phyloP scores from a whole-genome alignment of 2,329 filamentous ascomycete genomes.

The Apiospora koreana region DNA sequence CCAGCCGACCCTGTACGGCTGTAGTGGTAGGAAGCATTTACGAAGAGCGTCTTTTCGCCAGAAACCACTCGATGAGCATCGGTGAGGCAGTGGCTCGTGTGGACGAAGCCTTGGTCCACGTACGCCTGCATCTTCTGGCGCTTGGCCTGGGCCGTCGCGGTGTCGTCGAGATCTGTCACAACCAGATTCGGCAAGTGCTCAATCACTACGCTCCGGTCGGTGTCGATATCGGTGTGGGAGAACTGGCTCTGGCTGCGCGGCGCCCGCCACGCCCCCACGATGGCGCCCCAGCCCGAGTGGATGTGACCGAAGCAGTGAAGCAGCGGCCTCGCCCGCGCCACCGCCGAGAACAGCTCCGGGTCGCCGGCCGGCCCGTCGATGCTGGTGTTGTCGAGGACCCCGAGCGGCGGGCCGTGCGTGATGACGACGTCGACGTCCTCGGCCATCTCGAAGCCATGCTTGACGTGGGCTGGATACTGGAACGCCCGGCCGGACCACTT shows the following conservation, averaged over 20 bases:
- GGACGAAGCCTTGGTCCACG: constrained; percentile 30
- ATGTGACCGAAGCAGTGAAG: constrained; percentile 61
- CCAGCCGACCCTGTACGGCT: neutral
- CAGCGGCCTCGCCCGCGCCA: constrained; percentile 43
- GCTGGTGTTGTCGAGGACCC: neutral
- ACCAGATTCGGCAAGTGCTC: constrained; percentile 33
- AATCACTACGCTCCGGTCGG: constrained; percentile 37
- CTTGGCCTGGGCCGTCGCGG: constrained; percentile 16
- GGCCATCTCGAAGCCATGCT: constrained; percentile 41
- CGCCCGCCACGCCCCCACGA: constrained; percentile 46
- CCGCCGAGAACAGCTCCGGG: constrained; percentile 27
- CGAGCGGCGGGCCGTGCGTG: neutral
- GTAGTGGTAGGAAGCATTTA: constrained; percentile 26
- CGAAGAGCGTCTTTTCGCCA: constrained; percentile 56
- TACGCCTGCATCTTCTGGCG: constrained; percentile 18
- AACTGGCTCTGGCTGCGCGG: constrained; percentile 25
- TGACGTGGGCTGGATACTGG: constrained; percentile 41
- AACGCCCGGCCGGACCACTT: constrained; percentile 47
- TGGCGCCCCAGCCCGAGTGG: constrained; percentile 61
- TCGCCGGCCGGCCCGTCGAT: neutral
- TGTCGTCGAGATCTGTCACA: constrained; percentile 23
- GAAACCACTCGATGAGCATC: constrained; percentile 31
- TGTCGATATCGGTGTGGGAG: constrained; percentile 46
- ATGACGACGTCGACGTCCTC: neutral
- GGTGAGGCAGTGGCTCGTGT: constrained; percentile 42